Evolutionary conservation across 2,329 filamentous ascomycete species (phyloP), one percentile per base, ranked within the genome.

Genomic region (Pezicula carpinea): DNA sequence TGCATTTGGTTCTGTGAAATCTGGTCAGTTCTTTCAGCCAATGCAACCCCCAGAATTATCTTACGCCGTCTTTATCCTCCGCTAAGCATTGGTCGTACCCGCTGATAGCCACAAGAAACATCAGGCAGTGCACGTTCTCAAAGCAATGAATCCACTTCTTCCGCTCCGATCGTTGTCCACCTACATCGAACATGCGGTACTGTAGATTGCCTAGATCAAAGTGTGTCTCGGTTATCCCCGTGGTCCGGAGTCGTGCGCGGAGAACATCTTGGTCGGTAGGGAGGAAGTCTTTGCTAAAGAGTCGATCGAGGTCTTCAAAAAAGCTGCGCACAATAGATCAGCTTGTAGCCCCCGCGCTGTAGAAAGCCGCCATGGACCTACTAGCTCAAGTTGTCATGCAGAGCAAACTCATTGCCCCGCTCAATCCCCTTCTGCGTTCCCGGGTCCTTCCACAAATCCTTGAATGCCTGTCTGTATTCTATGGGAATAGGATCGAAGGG

Each of bases 61-160:
- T 72, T 76, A 95, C 90, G 53, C 91, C 91, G 65, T 95, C 93
- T 68, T 95, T 91, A 66, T 97, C 92, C 70, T 97, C 92, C 3
- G 96, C 89, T 41, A 97, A 73, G 61, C 91, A 95, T 67, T 97
- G 93, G 64, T 97, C 92, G 66, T 96, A 97, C 50, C 92, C 92
- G 54, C 90, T 96, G 59, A 97, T 91, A 40, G 92, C 91, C 44
- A 96, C 92, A 56, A 97, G 79, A 70, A 97, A 97, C 34, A 97
- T 75, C 45, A 97, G 76, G 57, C 89, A 91, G 62, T 93, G 90
- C 21, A 88, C 85, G 53, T 85, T 85, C 62, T 88, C 84, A 59
- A 88, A 88, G 59, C 85, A 85, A 60, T 88, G 84, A 48, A 88
- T 87, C 84, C 84, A 88, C 67, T 88, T 88, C 72, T 87, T 88